phyloP scores from a whole-genome alignment of 2,329 filamentous ascomycete genomes.

The Lecanicillium sp. region DNA sequence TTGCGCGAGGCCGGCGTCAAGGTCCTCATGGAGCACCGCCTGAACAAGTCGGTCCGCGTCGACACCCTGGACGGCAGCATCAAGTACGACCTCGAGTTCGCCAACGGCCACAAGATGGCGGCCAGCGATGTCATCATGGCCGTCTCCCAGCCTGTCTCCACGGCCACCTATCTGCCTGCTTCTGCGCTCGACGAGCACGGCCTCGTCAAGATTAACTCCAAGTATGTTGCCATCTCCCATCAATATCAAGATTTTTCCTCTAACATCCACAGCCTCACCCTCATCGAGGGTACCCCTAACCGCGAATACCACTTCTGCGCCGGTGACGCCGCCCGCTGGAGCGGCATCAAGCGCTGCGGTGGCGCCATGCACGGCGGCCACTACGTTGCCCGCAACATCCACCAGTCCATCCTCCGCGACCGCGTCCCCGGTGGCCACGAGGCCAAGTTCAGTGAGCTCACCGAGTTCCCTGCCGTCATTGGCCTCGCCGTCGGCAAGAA shows the following conservation, averaged over 20 bases:
- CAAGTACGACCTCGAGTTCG: constrained; percentile 48
- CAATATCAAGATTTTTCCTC: background rate
- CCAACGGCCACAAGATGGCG: constrained; percentile 51
- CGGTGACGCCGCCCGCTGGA: constrained; percentile 66
- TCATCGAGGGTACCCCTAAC: constrained; percentile 50
- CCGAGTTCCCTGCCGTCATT: constrained; percentile 58
- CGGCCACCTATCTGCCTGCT: constrained; percentile 55
- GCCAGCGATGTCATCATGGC: constrained; percentile 65
- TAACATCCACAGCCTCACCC: constrained; percentile 41
- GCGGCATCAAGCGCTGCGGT: constrained; percentile 74
- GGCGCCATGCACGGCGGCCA: constrained; percentile 70
- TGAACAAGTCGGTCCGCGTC: constrained; percentile 43
- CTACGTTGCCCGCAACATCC: constrained; percentile 59
- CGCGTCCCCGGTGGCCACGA: constrained; percentile 26
- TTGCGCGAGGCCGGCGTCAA: constrained; percentile 59
- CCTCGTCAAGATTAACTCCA: constrained; percentile 56
- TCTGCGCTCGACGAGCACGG: constrained; percentile 56
- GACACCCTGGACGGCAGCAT: constrained; percentile 35
- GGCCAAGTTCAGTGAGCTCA: constrained; percentile 44
- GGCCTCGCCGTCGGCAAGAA: constrained; percentile 65
- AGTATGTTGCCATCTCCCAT: constrained; percentile 27
- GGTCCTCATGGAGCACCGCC: constrained; percentile 55
- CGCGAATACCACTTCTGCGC: constrained; percentile 57
- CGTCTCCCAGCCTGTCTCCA: constrained; percentile 56
- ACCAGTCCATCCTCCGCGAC: constrained; percentile 51